A percentile compares a stretch with the other conserved stretches of the same genome.
Conservation (phyloP, 331 rosid species). For the Dryas integrifolia region DNA sequence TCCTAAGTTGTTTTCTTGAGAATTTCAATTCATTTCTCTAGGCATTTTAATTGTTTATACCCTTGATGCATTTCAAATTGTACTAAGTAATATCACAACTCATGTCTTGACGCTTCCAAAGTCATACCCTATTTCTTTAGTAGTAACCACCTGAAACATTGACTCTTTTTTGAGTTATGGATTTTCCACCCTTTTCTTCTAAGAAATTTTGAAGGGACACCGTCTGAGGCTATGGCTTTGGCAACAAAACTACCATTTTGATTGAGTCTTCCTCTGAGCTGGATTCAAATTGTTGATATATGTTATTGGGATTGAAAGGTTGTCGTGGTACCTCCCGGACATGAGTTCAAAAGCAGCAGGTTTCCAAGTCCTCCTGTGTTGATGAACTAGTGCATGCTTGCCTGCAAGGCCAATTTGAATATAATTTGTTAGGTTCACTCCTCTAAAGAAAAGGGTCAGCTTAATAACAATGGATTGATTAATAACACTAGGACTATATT, state of each 20-base stretch:
- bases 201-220: slow-evolving; percentile 24
- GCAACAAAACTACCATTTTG: slow-evolving; percentile 15
- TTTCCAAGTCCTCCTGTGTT: slow-evolving; percentile 40
- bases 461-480: too few species aligned
- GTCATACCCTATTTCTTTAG: too few species aligned
- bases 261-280: background rate
- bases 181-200: slow-evolving; percentile 26
- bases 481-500: background rate
- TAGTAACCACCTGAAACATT: too few species aligned
- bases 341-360: slow-evolving; percentile 36
- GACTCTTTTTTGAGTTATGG: background rate
- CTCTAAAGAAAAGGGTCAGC: too few species aligned
- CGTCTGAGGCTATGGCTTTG: slow-evolving; percentile 17
- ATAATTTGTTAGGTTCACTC: too few species aligned
- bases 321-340: slow-evolving; percentile 31
- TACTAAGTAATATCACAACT: too few species aligned
- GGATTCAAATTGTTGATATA: slow-evolving; percentile 42
- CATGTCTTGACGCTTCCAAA: too few species aligned
- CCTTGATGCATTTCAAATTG: too few species aligned
- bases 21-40: too few species aligned
- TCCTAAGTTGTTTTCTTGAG: too few species aligned
- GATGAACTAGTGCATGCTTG: slow-evolving; percentile 46
- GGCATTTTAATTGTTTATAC: too few species aligned
- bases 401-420: background rate
- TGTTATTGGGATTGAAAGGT: slow-evolving; percentile 32